These are phyloP conservation scores for Perkinsus chesapeaki DNA, from an alignment of 169 alveolate genomes.

Conservation along the genomic window DNA sequence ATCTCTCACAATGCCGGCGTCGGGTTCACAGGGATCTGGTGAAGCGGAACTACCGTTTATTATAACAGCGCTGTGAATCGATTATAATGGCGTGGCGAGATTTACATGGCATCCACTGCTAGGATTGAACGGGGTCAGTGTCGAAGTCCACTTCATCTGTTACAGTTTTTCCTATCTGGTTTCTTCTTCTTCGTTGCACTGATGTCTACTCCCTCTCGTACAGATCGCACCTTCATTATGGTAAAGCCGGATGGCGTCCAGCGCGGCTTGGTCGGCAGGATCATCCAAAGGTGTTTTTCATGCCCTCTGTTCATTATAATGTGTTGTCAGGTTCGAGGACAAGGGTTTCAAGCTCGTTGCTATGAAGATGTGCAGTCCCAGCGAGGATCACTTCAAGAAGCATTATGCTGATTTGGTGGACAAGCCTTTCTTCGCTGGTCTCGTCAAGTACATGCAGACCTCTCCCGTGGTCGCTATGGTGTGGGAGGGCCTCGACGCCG, in stretches of 20 bases:
- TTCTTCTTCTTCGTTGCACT: background rate
- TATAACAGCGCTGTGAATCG: background rate
- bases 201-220: background rate
- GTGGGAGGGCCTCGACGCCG: conserved; percentile 91
- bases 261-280: conserved; percentile 90
- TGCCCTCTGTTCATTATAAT: background rate
- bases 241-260: conserved; percentile 97
- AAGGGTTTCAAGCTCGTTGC: conserved; percentile 91
- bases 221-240: conserved; percentile 77
- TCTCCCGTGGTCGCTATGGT: conserved; percentile 96
- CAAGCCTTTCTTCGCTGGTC: conserved; percentile 84
- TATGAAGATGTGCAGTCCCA: conserved; percentile 73
- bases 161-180: background rate
- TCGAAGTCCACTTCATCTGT: background rate
- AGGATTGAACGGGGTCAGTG: background rate
- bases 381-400: conserved; percentile 72
- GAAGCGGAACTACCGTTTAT: no score
- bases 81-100: background rate
- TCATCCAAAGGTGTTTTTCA: conserved; percentile 40
- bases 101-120: background rate
- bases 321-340: conserved; percentile 71
- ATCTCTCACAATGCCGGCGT: no score
- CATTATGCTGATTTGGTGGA: conserved; percentile 88
- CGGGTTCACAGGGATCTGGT: no score
- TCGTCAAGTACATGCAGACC: conserved; percentile 73